Evolutionary conservation across 306 rosid species (phyloP).

Genomic region (Lathyrus aphaca): DNA sequence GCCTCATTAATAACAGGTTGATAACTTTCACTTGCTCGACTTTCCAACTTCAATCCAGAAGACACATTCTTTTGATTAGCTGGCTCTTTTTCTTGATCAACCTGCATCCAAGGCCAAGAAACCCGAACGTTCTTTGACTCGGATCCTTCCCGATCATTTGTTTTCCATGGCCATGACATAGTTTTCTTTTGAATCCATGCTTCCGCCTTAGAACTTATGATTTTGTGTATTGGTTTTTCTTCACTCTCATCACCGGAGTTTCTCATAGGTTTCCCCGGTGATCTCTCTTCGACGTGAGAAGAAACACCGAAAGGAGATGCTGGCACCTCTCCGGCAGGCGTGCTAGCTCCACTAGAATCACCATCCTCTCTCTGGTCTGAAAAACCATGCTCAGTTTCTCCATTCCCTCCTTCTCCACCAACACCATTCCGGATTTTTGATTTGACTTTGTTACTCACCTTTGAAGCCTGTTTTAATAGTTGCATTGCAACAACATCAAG

Average conservation of each 20-base stretch:
- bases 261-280: constrained; percentile 52
- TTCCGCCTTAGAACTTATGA: constrained; percentile 79
- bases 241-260: constrained; percentile 67
- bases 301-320: constrained; percentile 61
- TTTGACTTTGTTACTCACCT: constrained; percentile 88
- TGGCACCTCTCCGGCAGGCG: constrained; percentile 74
- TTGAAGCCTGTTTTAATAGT: constrained; percentile 71
- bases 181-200: constrained; percentile 88
- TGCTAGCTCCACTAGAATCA: constrained; percentile 96
- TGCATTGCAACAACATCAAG: constrained; percentile 54
- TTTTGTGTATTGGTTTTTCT: constrained; percentile 78
- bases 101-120: constrained; percentile 76
- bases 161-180: constrained; percentile 92
- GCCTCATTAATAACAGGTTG: constrained; percentile 72
- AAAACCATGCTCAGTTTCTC: constrained; percentile 63
- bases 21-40: constrained; percentile 55
- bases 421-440: constrained; percentile 62
- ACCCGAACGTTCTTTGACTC: constrained; percentile 56
- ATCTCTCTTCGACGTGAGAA: constrained; percentile 61
- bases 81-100: constrained; percentile 70
- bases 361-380: constrained; percentile 81
- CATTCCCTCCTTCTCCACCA: constrained; percentile 68
- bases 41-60: constrained; percentile 53
- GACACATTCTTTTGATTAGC: constrained; percentile 49
- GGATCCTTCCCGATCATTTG: constrained; percentile 61